Base-by-base conservation (phyloP, 768 basidiomycete genomes). In the Hysterangium stoloniferum region DNA sequence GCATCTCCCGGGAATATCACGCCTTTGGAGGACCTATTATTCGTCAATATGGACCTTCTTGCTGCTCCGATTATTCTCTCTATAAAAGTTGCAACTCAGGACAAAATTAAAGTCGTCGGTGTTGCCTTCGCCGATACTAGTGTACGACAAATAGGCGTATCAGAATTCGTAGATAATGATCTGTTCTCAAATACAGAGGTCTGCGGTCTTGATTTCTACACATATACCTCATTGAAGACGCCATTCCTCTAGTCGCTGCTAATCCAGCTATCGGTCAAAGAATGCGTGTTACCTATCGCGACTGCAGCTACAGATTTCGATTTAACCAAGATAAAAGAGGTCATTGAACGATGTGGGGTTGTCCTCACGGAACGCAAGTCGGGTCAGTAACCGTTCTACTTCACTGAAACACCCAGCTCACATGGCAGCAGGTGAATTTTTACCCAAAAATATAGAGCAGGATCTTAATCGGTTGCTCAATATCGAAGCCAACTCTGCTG, bases 181-280 rank as follows among this genome's bases (percentile, higher is more conserved):
- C 70, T 92, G 13, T 98, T 94, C 66, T 93, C 91, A 1, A 99
- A 98, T 59, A 83, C 86, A 3, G 95, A 99, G 75, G 95, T 91
- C 53, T 35, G 67, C 41, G 6, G 15, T n/a, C 46, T 13, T 36
- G 20, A 9, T 22, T 48, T 19, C 42, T 31, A 11, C 15, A 31
- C 33, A 25, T 36, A 11, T 40, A 42, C 52, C 35, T 11, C 42
- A 37, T 24, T 29, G 28, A n/a, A n/a, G n/a, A n/a, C n/a, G n/a
- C n/a, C 40, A 17, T 31, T 27, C 43, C 51, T 22, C 6, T 59
- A 97, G 95, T 92, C 92, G 1, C 76, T 98, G 29, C 70, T 97
- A 31, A 98, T 98, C 53, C 96, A 99, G 63, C 77, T 98, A 2
- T 93, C 91, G 0, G 89, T 92, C n/a, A 98, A 98, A 63, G 96